These are phyloP conservation scores for Bathelium albidoporum DNA, from an alignment of 495 filamentous ascomycete genomes.

Conservation along the genomic window DNA sequence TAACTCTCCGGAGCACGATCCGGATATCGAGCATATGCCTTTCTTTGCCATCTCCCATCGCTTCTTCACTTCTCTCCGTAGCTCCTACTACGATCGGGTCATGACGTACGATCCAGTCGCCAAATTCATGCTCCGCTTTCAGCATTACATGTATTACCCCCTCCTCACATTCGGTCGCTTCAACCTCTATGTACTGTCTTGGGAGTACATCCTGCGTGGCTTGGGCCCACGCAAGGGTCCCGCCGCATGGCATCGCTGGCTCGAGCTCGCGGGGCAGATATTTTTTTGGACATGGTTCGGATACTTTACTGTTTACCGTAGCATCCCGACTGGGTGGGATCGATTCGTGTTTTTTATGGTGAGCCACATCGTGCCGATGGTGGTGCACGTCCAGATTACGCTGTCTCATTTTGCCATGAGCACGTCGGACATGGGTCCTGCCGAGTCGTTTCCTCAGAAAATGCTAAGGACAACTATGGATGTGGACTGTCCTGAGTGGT, in stretches of 20 bases:
- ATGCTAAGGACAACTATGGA: conserved; percentile 99
- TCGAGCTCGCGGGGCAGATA: conserved; percentile 69
- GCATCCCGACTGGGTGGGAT: conserved; percentile 57
- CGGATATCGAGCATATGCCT: conserved; percentile 93
- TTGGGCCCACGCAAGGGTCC: conserved; percentile 70
- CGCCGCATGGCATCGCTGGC: conserved; percentile 81
- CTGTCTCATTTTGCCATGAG: conserved; percentile 96
- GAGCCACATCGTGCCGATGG: conserved; percentile 77
- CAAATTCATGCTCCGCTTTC: conserved; percentile 58
- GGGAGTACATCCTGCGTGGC: conserved; percentile 66
- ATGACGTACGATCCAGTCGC: conserved; percentile 78
- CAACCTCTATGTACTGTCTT: conserved; percentile 80
- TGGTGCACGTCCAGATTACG: conserved; percentile 90
- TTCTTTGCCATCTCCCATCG: conserved; percentile 89
- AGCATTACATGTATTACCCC: conserved; percentile 81
- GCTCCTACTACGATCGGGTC: conserved; percentile 79
- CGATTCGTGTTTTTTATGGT: conserved; percentile 71
- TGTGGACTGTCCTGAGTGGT: conserved; percentile 87
- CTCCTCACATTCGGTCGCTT: conserved; percentile 79
- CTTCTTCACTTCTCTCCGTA: conserved; percentile 64
- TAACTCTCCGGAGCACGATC: conserved; percentile 92
- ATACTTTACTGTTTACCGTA: conserved; percentile 69
- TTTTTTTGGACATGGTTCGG: conserved; percentile 97
- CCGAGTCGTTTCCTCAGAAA: conserved; percentile 89
- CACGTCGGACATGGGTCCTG: conserved; percentile 74